A percentile compares a stretch with the other conserved stretches of the same genome.
phyloP scores from a whole-genome alignment of 805 yeast species.

The Metschnikowia chrysomelidarum region DNA sequence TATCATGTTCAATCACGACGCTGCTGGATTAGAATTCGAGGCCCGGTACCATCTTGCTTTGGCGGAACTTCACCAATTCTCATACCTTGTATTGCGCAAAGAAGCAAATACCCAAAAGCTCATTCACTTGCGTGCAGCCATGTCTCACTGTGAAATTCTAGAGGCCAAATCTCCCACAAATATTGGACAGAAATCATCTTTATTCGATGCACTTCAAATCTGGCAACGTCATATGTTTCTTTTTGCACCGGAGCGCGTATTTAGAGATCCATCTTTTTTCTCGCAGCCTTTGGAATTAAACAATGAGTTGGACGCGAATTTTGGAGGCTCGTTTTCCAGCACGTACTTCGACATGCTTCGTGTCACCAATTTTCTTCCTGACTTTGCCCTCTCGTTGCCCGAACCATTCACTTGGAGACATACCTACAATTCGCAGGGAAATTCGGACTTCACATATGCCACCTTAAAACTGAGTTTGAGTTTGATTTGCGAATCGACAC shows the following conservation, averaged over 20 bases:
- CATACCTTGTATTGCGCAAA: constrained; percentile 6
- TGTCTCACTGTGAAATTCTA: constrained; percentile 10
- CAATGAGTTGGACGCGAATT: neutral
- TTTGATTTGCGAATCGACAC: neutral
- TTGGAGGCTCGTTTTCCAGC: constrained; percentile 1
- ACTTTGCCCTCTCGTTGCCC: constrained; percentile 3
- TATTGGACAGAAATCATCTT: constrained; percentile 4
- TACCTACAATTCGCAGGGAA: neutral
- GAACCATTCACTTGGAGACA: constrained; percentile 5
- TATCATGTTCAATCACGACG: constrained; percentile 1
- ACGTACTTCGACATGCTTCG: constrained; percentile 9
- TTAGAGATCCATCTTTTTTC: too few species aligned
- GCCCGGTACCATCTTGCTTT: constrained; percentile 13
- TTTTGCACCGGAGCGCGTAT: constrained; percentile 5
- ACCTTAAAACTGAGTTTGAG: constrained; percentile 2
- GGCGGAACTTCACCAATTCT: constrained; percentile 16
- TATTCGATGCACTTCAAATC: constrained; percentile 7
- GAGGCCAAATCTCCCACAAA: neutral
- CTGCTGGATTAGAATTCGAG: neutral
- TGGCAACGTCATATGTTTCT: constrained; percentile 12
- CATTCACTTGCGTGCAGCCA: constrained; percentile 13
- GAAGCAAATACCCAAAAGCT: constrained; percentile 5
- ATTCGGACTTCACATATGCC: constrained; percentile 1
- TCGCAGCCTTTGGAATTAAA: neutral
- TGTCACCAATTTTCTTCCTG: constrained; percentile 3